Percentiles rank a stretch among this genome's conserved stretches.
Evolutionary conservation across 2,329 filamentous ascomycete genomes (phyloP).

Genomic region (Scedosporium minutisporum): DNA sequence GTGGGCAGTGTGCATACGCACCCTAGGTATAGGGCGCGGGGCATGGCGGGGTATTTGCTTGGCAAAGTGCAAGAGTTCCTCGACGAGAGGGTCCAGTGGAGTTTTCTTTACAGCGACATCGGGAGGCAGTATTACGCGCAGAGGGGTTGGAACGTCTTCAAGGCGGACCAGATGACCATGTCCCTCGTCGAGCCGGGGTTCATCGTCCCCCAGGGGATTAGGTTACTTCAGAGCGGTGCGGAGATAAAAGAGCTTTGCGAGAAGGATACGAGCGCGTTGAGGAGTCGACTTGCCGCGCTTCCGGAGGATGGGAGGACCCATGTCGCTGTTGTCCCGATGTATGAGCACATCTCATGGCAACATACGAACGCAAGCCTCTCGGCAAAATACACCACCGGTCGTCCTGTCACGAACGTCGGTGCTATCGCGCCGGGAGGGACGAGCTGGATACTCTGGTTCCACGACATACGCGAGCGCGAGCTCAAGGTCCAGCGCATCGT

Average conservation of each 20-base stretch:
- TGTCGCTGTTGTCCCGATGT: constrained; percentile 22
- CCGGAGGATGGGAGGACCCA: constrained; percentile 14
- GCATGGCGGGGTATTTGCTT: constrained; percentile 25
- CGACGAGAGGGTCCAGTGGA: constrained; percentile 21
- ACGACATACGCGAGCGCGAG: constrained; percentile 18
- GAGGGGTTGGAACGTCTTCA: constrained; percentile 24
- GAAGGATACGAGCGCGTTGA: constrained; percentile 16
- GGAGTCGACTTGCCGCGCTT: constrained; percentile 13
- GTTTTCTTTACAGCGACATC: constrained; percentile 24
- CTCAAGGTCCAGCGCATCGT: constrained; percentile 2
- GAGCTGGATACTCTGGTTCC: constrained; percentile 25
- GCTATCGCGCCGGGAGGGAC: constrained; percentile 16
- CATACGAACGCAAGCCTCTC: constrained; percentile 20
- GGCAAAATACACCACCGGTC: constrained; percentile 13
- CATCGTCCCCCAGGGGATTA: constrained; percentile 10
- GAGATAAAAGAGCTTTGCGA: constrained; percentile 18
- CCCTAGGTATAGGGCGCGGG: constrained; percentile 19
- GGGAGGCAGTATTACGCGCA: constrained; percentile 20
- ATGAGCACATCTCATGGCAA: constrained; percentile 21
- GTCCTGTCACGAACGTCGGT: constrained; percentile 11
- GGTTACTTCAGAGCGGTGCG: constrained; percentile 12
- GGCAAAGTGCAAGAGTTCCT: constrained; percentile 20
- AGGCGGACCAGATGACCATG: constrained; percentile 22
- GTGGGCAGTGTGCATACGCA: constrained; percentile 27
- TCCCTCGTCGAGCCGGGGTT: constrained; percentile 13